Evolutionary conservation across 768 basidiomycete genomes (phyloP), one percentile per base, ranked within the genome.

Genomic region (Psilocybe cyanescens): DNA sequence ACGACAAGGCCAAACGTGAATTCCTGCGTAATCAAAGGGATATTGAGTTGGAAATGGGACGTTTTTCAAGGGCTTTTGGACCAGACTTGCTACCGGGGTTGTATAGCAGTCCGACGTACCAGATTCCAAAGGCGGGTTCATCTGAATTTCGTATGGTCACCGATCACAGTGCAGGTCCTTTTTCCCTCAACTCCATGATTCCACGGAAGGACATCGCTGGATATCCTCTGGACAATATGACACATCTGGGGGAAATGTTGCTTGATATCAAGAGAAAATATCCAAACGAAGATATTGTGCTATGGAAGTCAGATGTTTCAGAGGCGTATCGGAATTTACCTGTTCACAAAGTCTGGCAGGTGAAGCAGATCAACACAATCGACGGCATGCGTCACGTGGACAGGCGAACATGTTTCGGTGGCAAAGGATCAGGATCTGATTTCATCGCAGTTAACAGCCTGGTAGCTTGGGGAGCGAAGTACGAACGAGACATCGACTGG

Each of bases 1-100:
- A 63, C 16, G 58, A 63, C 1, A 65, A 77, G 53, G 39, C 29
- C 3, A 33, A 58, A 1, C 33, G 2, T 6, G 9, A 6, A 35
- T 78, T 79, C 45, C 41, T 79, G 24, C 53, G 60, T 3, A 24
- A 65, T 0, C 77, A 79, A 59, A 52, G 67, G 1, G 70, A 74
- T 31, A 54, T 54, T 11, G 73, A 76, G 57, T 58, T 72, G 3
- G 49, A 47, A 29, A 57, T 64, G n/a, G 68, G 62, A 3, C 64
- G 67, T 12, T 75, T 69, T 58, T 78, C 74, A 6, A 45, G 53
- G 17, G 61, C 73, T 1, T 81, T 82, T 65, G 72, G 73, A 1
- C 29, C 55, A 2, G 61, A 76, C 2, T 71, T 81, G 1, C 67
- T 79, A 0, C 81, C 77, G 0, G 80, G 81, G 0, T 84, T 85